Base-by-base conservation (phyloP, 2,329 filamentous ascomycete genomes). In the Cytospora leucostoma region DNA sequence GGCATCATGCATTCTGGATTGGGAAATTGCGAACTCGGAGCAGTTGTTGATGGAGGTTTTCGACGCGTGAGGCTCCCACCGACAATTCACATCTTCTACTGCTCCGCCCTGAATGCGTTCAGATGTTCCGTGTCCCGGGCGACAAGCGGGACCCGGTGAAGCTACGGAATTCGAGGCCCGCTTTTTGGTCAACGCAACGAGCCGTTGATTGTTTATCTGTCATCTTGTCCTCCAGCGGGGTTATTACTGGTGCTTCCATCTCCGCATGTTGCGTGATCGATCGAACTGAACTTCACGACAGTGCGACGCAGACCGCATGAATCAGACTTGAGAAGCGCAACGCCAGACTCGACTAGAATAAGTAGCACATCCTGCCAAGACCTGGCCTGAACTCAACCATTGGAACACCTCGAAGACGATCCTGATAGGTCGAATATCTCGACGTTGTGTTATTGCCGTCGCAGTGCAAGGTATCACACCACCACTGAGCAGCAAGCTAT, bases 91-190 rank as follows among this genome's bases (percentile, higher is more conserved):
- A 60, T 35, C 47, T 17, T 6, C 17, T 51, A 15, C 13, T 54
- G 56, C 15, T 52, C 55, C 33, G 50, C 37, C 44, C 47, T 47
- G 37, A 34, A 27, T 27, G 27, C 27, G 27, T 27, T 27, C 27
- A 27, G 27, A 27, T 52, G 21, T 59, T 38, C 27, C 56, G 38
- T 38, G 15, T 55, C 1, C 37, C 37, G 52, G 35, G 56, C 50
- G 51, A 61, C 33, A 32, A 47, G 37, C 63, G 40, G 55, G 35
- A 21, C 58, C 53, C 58, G 44, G 59, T 63, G 56, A 63, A 34
- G 49, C 44, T 44, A 59, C 65, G 62, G 65, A 34, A 53, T 33
- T 34, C 12, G 32, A 57, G 65, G 55, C 65, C 65, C 62, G 59
- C 59, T 59, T 52, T 55, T 55, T 55, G 32, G 40, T 62, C 19